Base-by-base conservation (phyloP, 2,329 filamentous ascomycete genomes). In the Parascedosporium putredinis region DNA sequence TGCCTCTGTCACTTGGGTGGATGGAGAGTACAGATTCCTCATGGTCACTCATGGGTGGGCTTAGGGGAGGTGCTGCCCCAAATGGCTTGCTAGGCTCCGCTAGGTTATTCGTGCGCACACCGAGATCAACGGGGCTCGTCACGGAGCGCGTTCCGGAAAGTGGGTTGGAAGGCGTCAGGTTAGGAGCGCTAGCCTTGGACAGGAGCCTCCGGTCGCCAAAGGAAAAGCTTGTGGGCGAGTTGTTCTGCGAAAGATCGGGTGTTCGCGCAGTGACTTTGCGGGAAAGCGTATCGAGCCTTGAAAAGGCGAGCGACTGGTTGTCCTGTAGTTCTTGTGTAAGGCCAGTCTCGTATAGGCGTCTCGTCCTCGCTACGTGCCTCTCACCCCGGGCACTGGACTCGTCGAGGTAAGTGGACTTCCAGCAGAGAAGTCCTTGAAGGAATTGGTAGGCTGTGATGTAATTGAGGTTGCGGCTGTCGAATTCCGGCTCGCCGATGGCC, bases 381-480 rank as follows among this genome's bases (percentile, higher is more conserved):
- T 55, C 50, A 6, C 22, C 38, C n/a, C 29, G 5, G 49, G 44
- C 23, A 38, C 8, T 14, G 49, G 48, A 23, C 48, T 45, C 22
- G 47, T 46, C 7, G 51, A n/a, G 3, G 29, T 44, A 5, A 47
- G 47, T 23, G 36, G 27, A 2, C 24, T 22, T 6, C 16, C 3
- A 36, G 24, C 9, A 25, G 38, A 24, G 20, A 63, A 67, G 33
- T 81, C 78, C 54, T 74, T 79, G 34, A 36, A 12, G 18, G 23
- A 33, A 22, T 8, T 45, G 25, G 75, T 63, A 14, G 69, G 70
- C 53, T 91, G 87, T 0, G 89, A 95, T n/a, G 83, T 80, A 47
- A 94, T 72, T 0, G 91, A 96, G 0, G 89, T 96, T 3, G 88
- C 89, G 5, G 89, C 87, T 1, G 90, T 95, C 0, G 91, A 96